Percentiles rank a stretch among this genome's conserved stretches.
Conservation (phyloP, 345 rosid species). For the Lumnitzera littorea region DNA sequence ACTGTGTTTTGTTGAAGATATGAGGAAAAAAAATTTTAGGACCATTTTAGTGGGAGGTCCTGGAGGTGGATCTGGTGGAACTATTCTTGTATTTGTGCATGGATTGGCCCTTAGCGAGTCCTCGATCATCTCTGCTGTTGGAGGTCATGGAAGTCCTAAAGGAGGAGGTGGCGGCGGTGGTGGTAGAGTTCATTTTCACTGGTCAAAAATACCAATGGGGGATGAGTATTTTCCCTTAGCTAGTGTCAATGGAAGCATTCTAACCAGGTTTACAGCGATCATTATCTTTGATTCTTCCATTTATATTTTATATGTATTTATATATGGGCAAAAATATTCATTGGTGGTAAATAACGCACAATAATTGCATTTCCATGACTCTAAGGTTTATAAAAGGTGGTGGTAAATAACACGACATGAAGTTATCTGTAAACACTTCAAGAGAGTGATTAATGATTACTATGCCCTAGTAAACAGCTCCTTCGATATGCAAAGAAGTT, state of each 20-base stretch:
- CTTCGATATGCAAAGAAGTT: too few species aligned
- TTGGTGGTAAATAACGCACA: too few species aligned
- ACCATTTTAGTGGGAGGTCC: constrained; percentile 47
- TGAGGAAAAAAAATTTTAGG: constrained; percentile 23
- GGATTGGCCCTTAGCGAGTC: constrained; percentile 40
- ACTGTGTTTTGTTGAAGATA: constrained; percentile 54
- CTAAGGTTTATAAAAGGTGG: too few species aligned
- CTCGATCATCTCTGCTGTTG: constrained; percentile 51
- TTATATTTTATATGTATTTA: background rate
- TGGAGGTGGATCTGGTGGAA: constrained; percentile 97
- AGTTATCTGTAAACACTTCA: too few species aligned
- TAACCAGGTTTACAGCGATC: constrained; percentile 43
- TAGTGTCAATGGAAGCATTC: constrained; percentile 68
- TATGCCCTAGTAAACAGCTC: too few species aligned
- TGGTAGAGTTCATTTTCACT: constrained; percentile 89
- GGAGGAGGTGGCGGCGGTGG: constrained; percentile 98
- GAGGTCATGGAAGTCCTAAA: constrained; percentile 75
- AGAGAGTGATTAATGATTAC: too few species aligned
- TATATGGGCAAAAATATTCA: too few species aligned
- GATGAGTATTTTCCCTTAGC: constrained; percentile 75
- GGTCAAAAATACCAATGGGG: constrained; percentile 73
- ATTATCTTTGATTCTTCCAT: constrained; percentile 3
- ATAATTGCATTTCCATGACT: too few species aligned
- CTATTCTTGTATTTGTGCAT: constrained; percentile 66
- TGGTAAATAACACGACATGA: too few species aligned